Conservation (phyloP, 441 rosid species). For the Codiaeum variegatum region DNA sequence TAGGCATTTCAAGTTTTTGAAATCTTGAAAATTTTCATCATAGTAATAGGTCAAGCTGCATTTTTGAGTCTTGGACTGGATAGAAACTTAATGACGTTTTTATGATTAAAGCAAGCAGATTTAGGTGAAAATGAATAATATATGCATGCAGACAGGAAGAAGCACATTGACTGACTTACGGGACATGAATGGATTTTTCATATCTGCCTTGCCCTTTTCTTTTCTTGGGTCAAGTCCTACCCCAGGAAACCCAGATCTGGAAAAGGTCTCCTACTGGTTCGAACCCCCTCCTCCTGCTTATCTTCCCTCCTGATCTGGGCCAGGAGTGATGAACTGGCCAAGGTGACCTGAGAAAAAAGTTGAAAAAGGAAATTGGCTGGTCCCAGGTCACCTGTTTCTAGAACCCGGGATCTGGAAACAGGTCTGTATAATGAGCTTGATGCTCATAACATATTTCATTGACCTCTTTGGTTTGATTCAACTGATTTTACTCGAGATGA, state of each 20-base stretch:
- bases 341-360: too few relatives aligned
- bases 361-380: too few relatives aligned
- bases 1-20: not conserved
- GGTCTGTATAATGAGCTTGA: not conserved
- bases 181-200: not conserved
- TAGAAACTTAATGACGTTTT: not conserved
- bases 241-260: too few relatives aligned
- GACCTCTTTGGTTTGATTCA: not conserved
- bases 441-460: not conserved
- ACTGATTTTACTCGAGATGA: not conserved
- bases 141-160: not conserved
- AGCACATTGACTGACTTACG: not conserved
- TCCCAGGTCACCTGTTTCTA: too few relatives aligned
- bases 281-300: too few relatives aligned
- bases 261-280: too few relatives aligned
- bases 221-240: too few relatives aligned
- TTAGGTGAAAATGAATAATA: not conserved
- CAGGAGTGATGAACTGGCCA: too few relatives aligned
- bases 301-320: too few relatives aligned
- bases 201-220: too few relatives aligned
- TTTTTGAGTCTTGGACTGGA: not conserved
- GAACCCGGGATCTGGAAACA: too few relatives aligned
- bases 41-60: not conserved
- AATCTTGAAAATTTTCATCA: not conserved
- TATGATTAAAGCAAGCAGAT: not conserved